phyloP scores from a whole-genome alignment of 768 basidiomycete genomes.

The Leucosporidium yakuticum region DNA sequence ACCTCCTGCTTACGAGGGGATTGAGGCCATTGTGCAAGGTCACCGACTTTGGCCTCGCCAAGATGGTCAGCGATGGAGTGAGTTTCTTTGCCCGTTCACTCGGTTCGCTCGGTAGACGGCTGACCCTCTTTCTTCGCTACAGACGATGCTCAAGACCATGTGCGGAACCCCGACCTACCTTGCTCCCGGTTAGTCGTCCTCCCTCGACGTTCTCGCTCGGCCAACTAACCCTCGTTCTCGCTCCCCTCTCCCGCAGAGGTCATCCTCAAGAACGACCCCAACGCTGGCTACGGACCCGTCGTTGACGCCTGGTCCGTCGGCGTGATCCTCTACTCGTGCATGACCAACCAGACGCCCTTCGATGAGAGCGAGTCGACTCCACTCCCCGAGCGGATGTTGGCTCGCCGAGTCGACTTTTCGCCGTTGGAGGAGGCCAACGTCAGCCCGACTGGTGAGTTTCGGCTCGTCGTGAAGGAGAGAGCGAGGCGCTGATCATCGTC shows the following conservation, averaged over 20 bases:
- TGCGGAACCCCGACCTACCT: constrained; percentile 94
- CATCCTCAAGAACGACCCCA: constrained; percentile 60
- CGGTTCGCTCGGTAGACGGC: constrained; percentile 17
- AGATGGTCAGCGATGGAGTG: constrained; percentile 72
- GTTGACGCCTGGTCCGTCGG: constrained; percentile 98
- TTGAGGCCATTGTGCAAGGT: constrained; percentile 64
- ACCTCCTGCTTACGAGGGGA: constrained; percentile 35
- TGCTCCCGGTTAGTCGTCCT: constrained; percentile 51
- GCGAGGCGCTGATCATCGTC: no score
- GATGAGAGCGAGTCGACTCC: constrained; percentile 61
- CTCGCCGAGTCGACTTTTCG: constrained; percentile 60
- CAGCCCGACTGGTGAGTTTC: constrained; percentile 51
- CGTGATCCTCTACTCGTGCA: constrained; percentile 73
- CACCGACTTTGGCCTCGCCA: constrained; percentile 94
- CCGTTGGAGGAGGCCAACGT: constrained; percentile 48
- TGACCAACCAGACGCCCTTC: constrained; percentile 67
- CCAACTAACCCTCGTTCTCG: background rate
- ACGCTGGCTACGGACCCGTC: constrained; percentile 67
- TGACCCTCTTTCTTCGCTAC: background rate
- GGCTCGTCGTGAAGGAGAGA: background rate
- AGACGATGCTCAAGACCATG: constrained; percentile 60
- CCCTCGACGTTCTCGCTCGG: background rate
- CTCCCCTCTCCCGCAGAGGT: constrained; percentile 47
- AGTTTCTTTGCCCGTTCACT: constrained; percentile 32
- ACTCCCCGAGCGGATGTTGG: constrained; percentile 57